Conservation (phyloP, 2,329 filamentous ascomycete genomes). For the Fusarium oxysporum region DNA sequence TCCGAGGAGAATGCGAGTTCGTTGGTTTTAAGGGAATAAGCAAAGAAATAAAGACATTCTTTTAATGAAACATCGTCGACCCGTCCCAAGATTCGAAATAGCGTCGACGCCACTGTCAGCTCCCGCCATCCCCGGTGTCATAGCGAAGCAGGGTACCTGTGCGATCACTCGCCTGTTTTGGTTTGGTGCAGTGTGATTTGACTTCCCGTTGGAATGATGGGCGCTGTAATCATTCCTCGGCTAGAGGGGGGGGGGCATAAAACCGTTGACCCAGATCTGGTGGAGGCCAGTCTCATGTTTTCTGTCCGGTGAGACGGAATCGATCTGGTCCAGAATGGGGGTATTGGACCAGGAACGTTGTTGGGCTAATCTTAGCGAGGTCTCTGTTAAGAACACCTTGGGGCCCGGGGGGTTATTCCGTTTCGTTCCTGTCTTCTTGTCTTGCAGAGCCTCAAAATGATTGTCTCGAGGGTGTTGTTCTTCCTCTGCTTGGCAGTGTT, state of each 20-base stretch:
- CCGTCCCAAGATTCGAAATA: background rate
- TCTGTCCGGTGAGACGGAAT: rapidly evolving
- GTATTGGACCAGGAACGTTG: background rate
- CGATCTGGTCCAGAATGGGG: background rate
- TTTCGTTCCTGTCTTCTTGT: background rate
- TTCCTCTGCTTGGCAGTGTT: background rate
- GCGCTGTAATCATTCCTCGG: background rate
- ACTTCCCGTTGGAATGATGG: background rate
- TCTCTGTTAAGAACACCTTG: background rate
- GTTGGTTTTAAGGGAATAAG: background rate
- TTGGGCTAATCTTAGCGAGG: background rate
- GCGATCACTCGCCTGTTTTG: background rate
- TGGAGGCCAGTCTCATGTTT: background rate
- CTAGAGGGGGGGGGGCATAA: rapidly evolving
- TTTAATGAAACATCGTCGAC: background rate
- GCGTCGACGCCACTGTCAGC: background rate
- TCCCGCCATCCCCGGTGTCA: background rate
- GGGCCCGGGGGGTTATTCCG: background rate
- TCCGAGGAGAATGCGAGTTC: background rate
- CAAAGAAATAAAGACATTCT: background rate
- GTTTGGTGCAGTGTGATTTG: background rate
- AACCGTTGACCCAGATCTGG: rapidly evolving
- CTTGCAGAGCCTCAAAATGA: background rate
- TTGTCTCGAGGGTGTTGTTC: rapidly evolving
- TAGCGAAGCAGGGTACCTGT: background rate